These are phyloP conservation scores for Toxicodendron radicans DNA, from an alignment of 345 rosid genomes.

Conservation along the genomic window DNA sequence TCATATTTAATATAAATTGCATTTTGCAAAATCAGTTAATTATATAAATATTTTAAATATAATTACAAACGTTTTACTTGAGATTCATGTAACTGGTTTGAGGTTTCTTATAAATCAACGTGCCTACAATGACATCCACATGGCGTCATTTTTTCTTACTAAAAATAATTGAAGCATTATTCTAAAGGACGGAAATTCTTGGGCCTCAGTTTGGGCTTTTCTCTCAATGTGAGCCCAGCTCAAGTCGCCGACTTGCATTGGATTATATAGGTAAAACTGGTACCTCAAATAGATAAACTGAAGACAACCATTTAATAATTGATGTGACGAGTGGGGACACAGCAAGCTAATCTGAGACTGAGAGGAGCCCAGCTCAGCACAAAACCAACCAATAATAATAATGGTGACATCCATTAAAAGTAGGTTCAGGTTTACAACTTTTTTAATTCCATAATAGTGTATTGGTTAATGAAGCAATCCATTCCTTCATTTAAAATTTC, in stretches of 20 bases:
- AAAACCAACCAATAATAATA: background rate
- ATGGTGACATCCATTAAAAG: conserved; percentile 2
- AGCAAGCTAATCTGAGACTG: conserved; percentile 15
- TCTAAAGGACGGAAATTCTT: too few species aligned
- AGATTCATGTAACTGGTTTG: too few species aligned
- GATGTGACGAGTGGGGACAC: background rate
- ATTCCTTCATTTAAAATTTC: background rate
- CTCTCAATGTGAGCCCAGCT: too few species aligned
- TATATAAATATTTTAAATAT: too few species aligned
- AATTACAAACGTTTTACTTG: too few species aligned
- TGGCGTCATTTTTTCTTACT: too few species aligned
- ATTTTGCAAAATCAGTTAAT: too few species aligned
- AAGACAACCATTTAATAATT: background rate
- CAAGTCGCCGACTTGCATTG: background rate
- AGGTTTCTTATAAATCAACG: too few species aligned
- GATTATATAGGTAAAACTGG: background rate
- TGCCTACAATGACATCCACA: too few species aligned
- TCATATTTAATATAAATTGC: too few species aligned
- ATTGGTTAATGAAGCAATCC: conserved; percentile 27
- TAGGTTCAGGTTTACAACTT: conserved; percentile 1
- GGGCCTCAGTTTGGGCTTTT: too few species aligned
- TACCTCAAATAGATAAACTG: background rate
- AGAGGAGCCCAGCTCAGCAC: conserved; percentile 15
- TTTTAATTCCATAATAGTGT: conserved; percentile 16
- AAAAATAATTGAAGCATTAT: too few species aligned